Conservation (phyloP, 2,329 filamentous ascomycete genomes). For the Xylaria sp. region DNA sequence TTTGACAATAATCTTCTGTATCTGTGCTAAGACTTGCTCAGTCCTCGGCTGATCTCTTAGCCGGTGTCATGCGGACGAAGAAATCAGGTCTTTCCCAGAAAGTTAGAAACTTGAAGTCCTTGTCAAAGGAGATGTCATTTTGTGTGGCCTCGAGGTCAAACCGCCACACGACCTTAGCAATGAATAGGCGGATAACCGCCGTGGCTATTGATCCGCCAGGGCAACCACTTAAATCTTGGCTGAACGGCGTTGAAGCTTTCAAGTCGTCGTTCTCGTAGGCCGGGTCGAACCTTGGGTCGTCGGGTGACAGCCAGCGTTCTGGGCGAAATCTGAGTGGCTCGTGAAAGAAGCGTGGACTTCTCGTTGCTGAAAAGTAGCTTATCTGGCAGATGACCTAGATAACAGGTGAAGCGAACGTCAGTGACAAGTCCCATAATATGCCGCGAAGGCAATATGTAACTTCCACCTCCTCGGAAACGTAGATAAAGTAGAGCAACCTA, state of each 20-base stretch:
- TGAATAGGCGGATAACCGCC: conserved; percentile 19
- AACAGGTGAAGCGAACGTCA: conserved; percentile 8
- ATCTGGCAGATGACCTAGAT: conserved; percentile 31
- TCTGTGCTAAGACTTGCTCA: background rate
- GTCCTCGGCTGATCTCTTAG: background rate
- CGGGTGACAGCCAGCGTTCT: conserved; percentile 35
- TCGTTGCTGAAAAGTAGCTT: conserved; percentile 27
- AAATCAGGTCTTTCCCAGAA: conserved; percentile 32
- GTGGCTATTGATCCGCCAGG: conserved; percentile 27
- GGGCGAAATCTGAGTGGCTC: conserved; percentile 31
- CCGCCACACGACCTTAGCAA: conserved; percentile 29
- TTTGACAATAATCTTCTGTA: background rate
- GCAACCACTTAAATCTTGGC: conserved; percentile 34
- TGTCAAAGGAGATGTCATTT: conserved; percentile 27
- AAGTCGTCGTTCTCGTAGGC: conserved; percentile 23
- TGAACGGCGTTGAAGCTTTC: conserved; percentile 35
- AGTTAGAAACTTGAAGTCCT: conserved; percentile 31
- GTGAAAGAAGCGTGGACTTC: conserved; percentile 34
- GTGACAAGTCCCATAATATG: conserved; percentile 3
- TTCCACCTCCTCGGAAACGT: conserved; percentile 10
- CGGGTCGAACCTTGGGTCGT: conserved; percentile 35
- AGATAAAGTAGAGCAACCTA: conserved; percentile 18
- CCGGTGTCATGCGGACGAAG: conserved; percentile 17
- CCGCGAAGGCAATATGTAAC: background rate
- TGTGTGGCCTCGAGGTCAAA: conserved; percentile 26